These are phyloP conservation scores for Neoboletus magnificus DNA, from an alignment of 768 basidiomycete species.

Conservation along the genomic window DNA sequence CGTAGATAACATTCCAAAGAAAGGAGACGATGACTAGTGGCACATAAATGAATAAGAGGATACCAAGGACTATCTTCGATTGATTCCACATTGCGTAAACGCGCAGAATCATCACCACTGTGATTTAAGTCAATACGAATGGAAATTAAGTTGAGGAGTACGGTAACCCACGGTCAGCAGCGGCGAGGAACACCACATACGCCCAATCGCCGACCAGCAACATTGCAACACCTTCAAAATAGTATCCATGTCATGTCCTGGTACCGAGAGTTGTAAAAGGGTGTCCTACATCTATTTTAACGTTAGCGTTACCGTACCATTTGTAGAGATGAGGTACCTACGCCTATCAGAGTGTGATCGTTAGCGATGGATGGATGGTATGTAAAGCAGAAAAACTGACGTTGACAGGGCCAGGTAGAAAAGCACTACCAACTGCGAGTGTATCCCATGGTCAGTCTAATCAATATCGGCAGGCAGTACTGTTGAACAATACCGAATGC, in stretches of 20 bases:
- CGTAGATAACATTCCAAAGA: not conserved
- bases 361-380: not conserved
- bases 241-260: not conserved
- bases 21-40: not conserved
- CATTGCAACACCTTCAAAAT: conserved; percentile 2
- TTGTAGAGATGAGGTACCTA: not conserved
- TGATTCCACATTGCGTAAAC: conserved; percentile 14
- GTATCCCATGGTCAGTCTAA: not conserved
- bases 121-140: not conserved
- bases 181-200: conserved; percentile 11
- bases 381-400: not conserved
- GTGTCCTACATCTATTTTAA: conserved; percentile 10
- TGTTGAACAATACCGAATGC: not conserved
- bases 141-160: not conserved
- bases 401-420: conserved; percentile 6
- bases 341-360: not conserved
- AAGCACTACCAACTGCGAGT: not conserved
- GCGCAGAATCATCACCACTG: conserved; percentile 18
- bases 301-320: not conserved
- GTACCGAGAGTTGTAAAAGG: not conserved
- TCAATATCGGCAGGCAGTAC: not conserved
- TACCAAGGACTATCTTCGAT: conserved; percentile 4
- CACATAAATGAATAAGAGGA: conserved; percentile 3
- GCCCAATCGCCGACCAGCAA: conserved; percentile 2
- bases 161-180: conserved; percentile 14